Evolutionary conservation across 495 filamentous ascomycete species (phyloP), one percentile per base, ranked within the genome.

Genomic region (Diplogelasinospora grovesii): DNA sequence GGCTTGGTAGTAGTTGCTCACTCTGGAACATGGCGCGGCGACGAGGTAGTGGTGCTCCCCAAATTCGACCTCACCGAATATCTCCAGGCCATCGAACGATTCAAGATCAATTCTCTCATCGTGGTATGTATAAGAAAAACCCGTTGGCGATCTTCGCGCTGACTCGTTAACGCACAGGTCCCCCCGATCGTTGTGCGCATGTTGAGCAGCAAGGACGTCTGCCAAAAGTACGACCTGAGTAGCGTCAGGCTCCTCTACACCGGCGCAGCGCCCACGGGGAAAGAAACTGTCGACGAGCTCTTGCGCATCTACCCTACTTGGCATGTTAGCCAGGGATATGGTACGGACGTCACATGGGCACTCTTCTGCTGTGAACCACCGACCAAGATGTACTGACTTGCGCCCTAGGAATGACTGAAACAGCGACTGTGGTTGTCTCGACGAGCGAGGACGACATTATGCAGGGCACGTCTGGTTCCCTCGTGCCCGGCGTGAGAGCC

Each of bases 181-280:
- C 89, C 89, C 33, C 89, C 89, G 1, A 92, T 95, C 45, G 81
- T 94, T 36, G 84, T 94, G 49, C 73, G 77, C 29, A 79, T 95
- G 77, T 61, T 81, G 32, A 84, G 87, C 39, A 82, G 77, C 56
- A 67, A 69, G 20, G 61, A 77, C 0, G 47, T 71, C 1, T 75
- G 81, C 48, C 66, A 75, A 19, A 78, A 86, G 43, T 89, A 83
- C 52, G 81, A 95, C 53, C 61, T 94, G 14, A 84, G 74, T 53
- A 83, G 79, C 36, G 78, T 89, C 10, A 59, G 54, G 11, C 52
- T 68, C 1, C 58, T 89, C 20, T 89, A 83, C 63, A 88, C 84
- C 0, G 89, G 89, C 8, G 89, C 89, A 0, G 89, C 89, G 5
- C 89, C 89, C 1, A 64, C 92, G 0, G 89, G 89, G 10, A 68